Evolutionary conservation across 148 eudicot species (phyloP).

Genomic region (Suaeda aralocaspica): DNA sequence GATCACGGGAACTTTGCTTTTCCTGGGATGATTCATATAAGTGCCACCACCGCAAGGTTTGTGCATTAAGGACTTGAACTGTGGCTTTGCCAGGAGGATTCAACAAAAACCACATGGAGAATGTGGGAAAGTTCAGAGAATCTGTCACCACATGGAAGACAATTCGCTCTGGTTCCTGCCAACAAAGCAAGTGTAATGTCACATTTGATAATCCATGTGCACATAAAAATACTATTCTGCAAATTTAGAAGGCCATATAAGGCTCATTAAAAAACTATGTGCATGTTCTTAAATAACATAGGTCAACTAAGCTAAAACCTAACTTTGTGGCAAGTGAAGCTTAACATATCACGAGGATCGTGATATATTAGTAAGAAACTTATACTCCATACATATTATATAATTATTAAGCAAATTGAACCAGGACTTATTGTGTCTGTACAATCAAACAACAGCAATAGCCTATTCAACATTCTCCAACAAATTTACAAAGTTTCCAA

Average conservation of each 20-base stretch:
- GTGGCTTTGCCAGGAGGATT: slow-evolving; percentile 81
- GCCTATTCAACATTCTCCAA: not conserved
- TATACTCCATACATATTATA: not conserved
- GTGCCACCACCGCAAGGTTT: slow-evolving; percentile 49
- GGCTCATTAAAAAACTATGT: not conserved
- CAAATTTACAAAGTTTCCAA: too few relatives aligned
- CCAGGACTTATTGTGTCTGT: not conserved
- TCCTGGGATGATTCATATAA: slow-evolving; percentile 32
- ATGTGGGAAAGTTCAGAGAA: slow-evolving; percentile 72
- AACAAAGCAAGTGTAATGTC: slow-evolving; percentile 22
- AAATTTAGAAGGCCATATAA: not conserved
- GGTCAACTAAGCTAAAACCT: not conserved
- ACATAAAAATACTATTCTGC: not conserved
- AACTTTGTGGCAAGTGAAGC: not conserved
- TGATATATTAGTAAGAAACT: not conserved
- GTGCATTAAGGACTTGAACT: slow-evolving; percentile 59
- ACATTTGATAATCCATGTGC: slow-evolving; percentile 4
- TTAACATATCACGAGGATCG: not conserved
- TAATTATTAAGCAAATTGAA: not conserved
- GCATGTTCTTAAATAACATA: not conserved
- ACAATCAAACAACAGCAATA: too few relatives aligned
- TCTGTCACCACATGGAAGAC: slow-evolving; percentile 90
- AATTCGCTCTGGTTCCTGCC: slow-evolving; percentile 79
- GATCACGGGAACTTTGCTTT: slow-evolving; percentile 56
- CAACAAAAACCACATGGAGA: slow-evolving; percentile 90